Conservation (phyloP, 345 rosid species). For the Melaleuca alternifolia region DNA sequence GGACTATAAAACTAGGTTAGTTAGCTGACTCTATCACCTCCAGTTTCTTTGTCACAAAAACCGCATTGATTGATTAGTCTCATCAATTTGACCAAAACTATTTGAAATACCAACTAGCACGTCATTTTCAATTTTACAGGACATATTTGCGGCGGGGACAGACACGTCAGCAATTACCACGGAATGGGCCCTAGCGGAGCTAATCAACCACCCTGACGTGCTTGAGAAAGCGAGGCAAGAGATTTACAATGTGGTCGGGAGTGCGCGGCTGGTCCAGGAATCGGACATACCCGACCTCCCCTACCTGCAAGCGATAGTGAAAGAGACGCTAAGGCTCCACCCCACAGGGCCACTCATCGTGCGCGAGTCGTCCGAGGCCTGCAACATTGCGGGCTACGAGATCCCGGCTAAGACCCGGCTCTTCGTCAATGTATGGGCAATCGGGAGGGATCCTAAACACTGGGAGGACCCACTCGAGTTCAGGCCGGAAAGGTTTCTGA, state of each 20-base stretch:
- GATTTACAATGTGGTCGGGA: constrained; percentile 31
- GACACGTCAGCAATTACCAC: constrained; percentile 43
- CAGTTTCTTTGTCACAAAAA: background rate
- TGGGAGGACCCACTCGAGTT: constrained; percentile 60
- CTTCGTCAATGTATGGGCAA: constrained; percentile 41
- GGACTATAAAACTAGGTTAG: background rate
- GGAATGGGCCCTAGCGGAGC: constrained; percentile 67
- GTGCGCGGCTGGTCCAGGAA: constrained; percentile 40
- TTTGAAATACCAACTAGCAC: background rate
- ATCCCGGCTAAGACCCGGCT: constrained; percentile 43
- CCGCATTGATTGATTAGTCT: background rate
- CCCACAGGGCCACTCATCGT: constrained; percentile 55
- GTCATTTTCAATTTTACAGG: constrained; percentile 15
- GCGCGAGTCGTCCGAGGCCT: constrained; percentile 36
- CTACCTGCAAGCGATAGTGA: constrained; percentile 49
- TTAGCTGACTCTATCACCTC: background rate
- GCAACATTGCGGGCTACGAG: constrained; percentile 24
- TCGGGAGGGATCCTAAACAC: constrained; percentile 41
- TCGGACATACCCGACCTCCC: constrained; percentile 48
- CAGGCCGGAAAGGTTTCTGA: constrained; percentile 49
- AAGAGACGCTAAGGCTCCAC: constrained; percentile 69
- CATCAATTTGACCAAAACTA: background rate
- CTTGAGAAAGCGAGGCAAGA: constrained; percentile 43
- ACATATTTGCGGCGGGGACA: constrained; percentile 57
- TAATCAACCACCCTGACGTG: constrained; percentile 41